phyloP scores from a whole-genome alignment of 2,329 filamentous ascomycete genomes.

The Grosmannia serpens region DNA sequence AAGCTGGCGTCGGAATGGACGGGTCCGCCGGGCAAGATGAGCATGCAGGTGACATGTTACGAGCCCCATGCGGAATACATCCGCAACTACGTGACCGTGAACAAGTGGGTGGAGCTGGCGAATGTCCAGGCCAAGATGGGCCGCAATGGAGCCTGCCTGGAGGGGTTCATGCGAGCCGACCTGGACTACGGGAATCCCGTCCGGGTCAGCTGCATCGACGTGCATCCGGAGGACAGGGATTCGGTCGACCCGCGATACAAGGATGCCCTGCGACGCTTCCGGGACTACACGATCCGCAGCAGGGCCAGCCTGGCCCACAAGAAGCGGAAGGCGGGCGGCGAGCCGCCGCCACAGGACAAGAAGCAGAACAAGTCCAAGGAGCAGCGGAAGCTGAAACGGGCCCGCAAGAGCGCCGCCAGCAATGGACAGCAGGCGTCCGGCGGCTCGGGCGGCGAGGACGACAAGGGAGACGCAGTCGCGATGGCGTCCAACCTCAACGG shows the following conservation, averaged over 20 bases:
- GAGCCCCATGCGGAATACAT: conserved; percentile 53
- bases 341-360: neutral
- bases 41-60: conserved; percentile 60
- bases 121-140: conserved; percentile 63
- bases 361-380: neutral
- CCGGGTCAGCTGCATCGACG: conserved; percentile 29
- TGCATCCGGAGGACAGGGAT: conserved; percentile 33
- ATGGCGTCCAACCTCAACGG: neutral
- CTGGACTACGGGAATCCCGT: neutral
- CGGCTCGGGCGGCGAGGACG: neutral
- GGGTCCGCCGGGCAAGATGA: conserved; percentile 63
- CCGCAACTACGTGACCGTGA: conserved; percentile 41
- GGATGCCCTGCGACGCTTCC: conserved; percentile 50
- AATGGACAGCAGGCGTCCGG: too few relatives aligned
- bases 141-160: conserved; percentile 42
- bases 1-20: conserved; percentile 38
- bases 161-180: conserved; percentile 62
- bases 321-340: neutral
- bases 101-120: conserved; percentile 51
- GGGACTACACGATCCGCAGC: conserved; percentile 47
- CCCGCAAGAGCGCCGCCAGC: neutral
- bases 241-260: conserved; percentile 36
- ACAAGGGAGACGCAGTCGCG: neutral
- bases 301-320: conserved; percentile 14
- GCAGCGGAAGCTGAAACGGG: neutral